Base-by-base conservation (phyloP, 106 monocot genomes). In the Dendrobium nobile region DNA sequence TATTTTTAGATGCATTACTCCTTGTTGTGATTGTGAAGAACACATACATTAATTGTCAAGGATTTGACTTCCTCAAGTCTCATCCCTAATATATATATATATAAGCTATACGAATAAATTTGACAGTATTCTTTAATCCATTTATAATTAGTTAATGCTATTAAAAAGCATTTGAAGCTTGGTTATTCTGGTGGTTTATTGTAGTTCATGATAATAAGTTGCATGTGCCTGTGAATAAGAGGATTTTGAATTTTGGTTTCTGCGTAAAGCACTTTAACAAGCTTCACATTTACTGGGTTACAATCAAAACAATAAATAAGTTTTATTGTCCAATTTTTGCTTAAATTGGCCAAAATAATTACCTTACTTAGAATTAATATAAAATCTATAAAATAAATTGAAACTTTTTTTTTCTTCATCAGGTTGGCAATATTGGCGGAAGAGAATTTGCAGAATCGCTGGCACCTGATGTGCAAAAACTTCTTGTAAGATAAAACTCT, bases 371-470 rank as follows among this genome's bases (percentile, higher is more conserved):
- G 61, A 61, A 61, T 61, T 22, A 61, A 61, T 61, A 61, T 33
- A 33, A 70, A 70, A 37, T 70, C 15, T 70, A 31, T 37, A 33
- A 31, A 16, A 70, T 15, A 13, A 22, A 33, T 70, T 68, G 31
- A 70, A 31, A 5, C 2, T 2, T 70, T 20, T 37, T 70, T 64
- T 70, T 15, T 41, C 56, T 79, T 45, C 78, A 87, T 72, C 41
- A 95, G 95, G 95, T 95, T 78, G 95, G 91, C 84, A 95, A 95
- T 88, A 92, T 95, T 86, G 95, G 95, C 67, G 95, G 95, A 20
- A 92, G 91, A 81, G 95, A 95, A 51, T 96, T 91, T 90, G 89
- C 98, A 37, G 98, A 99, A 87, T 95, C 98, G 83, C 80, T 99
- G 27, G 94, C 98, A 77, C 94, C 95, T 61, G 98, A 99, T 85